These are phyloP conservation scores for Aureobasidium sp. DNA, from an alignment of 2,329 filamentous ascomycete species.

Conservation along the genomic window DNA sequence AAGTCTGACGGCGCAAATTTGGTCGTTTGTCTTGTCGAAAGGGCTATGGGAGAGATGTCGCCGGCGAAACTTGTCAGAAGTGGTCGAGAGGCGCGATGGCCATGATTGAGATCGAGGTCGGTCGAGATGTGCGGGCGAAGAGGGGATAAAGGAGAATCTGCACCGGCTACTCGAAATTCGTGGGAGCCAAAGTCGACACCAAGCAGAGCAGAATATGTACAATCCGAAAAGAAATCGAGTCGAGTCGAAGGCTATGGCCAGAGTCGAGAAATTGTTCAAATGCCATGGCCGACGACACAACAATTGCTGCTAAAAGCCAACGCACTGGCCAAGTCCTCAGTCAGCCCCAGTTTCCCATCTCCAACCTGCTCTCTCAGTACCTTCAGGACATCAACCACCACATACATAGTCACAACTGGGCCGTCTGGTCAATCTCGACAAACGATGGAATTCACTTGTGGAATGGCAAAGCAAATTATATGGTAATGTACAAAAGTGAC, in stretches of 20 bases:
- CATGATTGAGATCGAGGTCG: conserved; percentile 11
- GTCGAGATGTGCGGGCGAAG: background rate
- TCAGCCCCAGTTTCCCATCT: no score
- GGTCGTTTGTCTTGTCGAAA: background rate
- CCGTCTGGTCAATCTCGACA: no score
- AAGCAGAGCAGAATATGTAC: background rate
- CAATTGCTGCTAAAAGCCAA: no score
- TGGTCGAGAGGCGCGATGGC: conserved; percentile 2
- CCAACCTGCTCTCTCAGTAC: no score
- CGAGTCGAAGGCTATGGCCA: no score
- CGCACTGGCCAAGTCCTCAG: no score
- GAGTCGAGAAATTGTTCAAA: no score
- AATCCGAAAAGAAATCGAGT: no score
- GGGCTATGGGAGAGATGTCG: background rate
- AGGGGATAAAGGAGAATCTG: background rate
- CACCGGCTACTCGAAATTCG: background rate
- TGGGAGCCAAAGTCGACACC: background rate
- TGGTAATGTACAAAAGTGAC: conserved; percentile 16
- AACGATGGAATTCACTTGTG: background rate
- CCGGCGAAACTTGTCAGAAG: conserved; percentile 9
- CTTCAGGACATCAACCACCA: no score
- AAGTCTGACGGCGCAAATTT: background rate
- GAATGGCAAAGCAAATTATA: conserved; percentile 5
- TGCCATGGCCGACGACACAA: no score
- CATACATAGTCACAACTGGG: no score